A percentile compares a stretch with the other conserved stretches of the same genome.
These are phyloP conservation scores for Naganishia onofrii DNA, from an alignment of 768 basidiomycete genomes.

Conservation along the genomic window DNA sequence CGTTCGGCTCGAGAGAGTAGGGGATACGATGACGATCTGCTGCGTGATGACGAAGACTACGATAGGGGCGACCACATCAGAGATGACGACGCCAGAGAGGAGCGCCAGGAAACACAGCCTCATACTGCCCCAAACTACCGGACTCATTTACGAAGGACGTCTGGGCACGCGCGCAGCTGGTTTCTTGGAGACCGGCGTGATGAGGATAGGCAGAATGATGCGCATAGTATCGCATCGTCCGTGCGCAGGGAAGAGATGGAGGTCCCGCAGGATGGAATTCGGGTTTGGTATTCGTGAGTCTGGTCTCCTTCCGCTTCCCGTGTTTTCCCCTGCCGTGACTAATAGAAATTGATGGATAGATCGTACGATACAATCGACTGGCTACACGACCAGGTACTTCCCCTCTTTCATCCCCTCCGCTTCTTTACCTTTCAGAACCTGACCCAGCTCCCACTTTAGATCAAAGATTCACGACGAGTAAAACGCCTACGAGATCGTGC, in stretches of 20 bases:
- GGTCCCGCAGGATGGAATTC: slow-evolving; percentile 63
- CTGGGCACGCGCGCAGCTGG: not conserved
- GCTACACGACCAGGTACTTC: slow-evolving; percentile 76
- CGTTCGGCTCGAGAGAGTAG: not conserved
- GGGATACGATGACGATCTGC: slow-evolving; percentile 11
- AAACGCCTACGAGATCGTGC: slow-evolving; percentile 63
- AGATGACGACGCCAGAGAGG: not conserved
- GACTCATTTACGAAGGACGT: not conserved
- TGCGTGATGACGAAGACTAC: not conserved
- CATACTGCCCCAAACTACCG: not conserved
- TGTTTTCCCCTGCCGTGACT: not conserved
- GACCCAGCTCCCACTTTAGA: slow-evolving; percentile 51
- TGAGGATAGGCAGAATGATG: slow-evolving; percentile 25
- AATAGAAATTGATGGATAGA: slow-evolving; percentile 21
- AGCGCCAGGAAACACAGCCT: not conserved
- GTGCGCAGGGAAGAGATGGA: slow-evolving; percentile 15
- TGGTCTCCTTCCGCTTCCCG: slow-evolving; percentile 25
- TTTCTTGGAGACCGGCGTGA: not conserved
- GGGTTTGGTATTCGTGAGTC: slow-evolving; percentile 53
- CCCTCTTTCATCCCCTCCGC: slow-evolving; percentile 33
- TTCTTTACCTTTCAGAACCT: slow-evolving; percentile 21
- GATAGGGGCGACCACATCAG: not conserved
- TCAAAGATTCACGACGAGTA: slow-evolving; percentile 85
- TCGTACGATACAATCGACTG: slow-evolving; percentile 87
- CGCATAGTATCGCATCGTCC: slow-evolving; percentile 17